Evolutionary conservation across 345 rosid species (phyloP).

Genomic region (Arabis hirsuta): DNA sequence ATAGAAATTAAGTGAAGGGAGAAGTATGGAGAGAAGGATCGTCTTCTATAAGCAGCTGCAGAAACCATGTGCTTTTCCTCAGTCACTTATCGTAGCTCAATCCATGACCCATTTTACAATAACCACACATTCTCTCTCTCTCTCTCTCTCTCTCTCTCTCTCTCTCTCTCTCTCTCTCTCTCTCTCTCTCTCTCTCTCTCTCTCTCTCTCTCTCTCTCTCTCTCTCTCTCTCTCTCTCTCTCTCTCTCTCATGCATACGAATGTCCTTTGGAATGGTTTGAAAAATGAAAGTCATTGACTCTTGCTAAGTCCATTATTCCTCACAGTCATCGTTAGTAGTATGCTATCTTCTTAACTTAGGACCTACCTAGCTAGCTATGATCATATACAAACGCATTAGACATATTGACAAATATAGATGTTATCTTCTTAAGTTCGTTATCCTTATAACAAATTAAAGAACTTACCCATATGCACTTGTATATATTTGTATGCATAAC

Average conservation of each 20-base stretch:
- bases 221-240: not conserved
- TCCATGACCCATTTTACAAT: slow-evolving; percentile 33
- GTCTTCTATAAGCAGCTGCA: slow-evolving; percentile 33
- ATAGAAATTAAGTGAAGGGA: slow-evolving; percentile 33
- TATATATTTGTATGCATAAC: slow-evolving; percentile 4
- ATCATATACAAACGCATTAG: not conserved
- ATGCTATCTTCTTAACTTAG: not conserved
- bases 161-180: not conserved
- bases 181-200: slow-evolving; percentile 5
- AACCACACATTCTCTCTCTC: slow-evolving; percentile 28
- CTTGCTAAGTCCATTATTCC: slow-evolving; percentile 31
- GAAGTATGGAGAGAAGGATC: slow-evolving; percentile 39
- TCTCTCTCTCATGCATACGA: slow-evolving; percentile 19
- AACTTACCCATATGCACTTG: slow-evolving; percentile 19
- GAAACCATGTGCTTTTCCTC: slow-evolving; percentile 45
- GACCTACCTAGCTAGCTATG: slow-evolving; percentile 35
- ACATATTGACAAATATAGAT: slow-evolving; percentile 15
- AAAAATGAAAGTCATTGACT: slow-evolving; percentile 25
- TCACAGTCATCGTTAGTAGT: slow-evolving; percentile 12
- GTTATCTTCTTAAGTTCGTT: slow-evolving; percentile 20
- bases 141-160: not conserved
- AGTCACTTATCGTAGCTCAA: slow-evolving; percentile 37
- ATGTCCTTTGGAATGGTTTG: slow-evolving; percentile 3
- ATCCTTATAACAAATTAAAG: slow-evolving; percentile 12
- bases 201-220: not conserved